Percentiles rank a stretch among this genome's conserved stretches.
These are phyloP conservation scores for Hypericum perforatum DNA, from an alignment of 345 rosid species.

Conservation along the genomic window DNA sequence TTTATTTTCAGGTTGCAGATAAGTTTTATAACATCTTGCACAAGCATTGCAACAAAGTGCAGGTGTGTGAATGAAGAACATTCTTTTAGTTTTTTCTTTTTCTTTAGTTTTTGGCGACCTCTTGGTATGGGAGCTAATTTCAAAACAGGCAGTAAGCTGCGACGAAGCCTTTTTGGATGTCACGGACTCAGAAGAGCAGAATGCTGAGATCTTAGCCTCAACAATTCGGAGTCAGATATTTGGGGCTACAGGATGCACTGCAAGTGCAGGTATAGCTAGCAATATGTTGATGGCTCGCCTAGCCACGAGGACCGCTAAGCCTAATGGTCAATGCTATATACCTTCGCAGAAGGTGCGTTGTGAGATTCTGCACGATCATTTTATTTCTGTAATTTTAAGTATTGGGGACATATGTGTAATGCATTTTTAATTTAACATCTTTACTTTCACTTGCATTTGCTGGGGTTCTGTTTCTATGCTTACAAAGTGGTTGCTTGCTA, in stretches of 20 bases:
- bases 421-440: no score
- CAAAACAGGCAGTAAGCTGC: slow-evolving; percentile 77
- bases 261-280: slow-evolving; percentile 80
- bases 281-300: slow-evolving; percentile 96
- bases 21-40: slow-evolving; percentile 76
- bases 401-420: no score
- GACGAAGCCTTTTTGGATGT: slow-evolving; percentile 91
- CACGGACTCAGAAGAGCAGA: slow-evolving; percentile 36
- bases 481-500: no score
- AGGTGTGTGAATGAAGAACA: slow-evolving; percentile 33
- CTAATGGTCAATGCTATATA: slow-evolving; percentile 78
- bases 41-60: slow-evolving; percentile 72
- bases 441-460: no score
- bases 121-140: slow-evolving; percentile 11
- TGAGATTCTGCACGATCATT: not conserved
- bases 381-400: no score
- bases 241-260: slow-evolving; percentile 74
- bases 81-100: slow-evolving; percentile 3
- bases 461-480: no score
- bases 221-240: slow-evolving; percentile 63
- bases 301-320: slow-evolving; percentile 88
- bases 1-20: slow-evolving; percentile 76
- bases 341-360: slow-evolving; percentile 44
- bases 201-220: slow-evolving; percentile 57
- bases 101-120: slow-evolving; percentile 6